Evolutionary conservation across 1,139 yeast genomes (phyloP), one percentile per base, ranked within the genome.

Genomic region (Saccharomyces hybrid): DNA sequence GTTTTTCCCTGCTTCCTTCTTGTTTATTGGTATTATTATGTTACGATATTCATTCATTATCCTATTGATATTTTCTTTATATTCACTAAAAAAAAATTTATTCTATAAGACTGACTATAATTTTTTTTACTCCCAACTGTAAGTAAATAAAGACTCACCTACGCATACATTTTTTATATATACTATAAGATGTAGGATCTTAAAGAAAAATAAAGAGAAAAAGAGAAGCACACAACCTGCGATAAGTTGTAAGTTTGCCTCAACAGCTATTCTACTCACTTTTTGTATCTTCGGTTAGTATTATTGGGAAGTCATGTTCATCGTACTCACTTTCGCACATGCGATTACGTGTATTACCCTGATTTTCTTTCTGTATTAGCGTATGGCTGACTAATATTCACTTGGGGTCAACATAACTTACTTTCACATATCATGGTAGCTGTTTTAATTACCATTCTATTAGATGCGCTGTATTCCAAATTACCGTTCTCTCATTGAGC

Each of bases 91-190:
- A 38, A 32, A 38, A 38, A 38, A 38, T 38, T 38, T 38, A 38
- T 38, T 38, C 44, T 38, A 16, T 38, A 38, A 50, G 44, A 38
- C 44, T 38, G 44, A 38, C 44, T 38, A 38, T 16, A 32, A 38
- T 16, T 38, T 38, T 38, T 34, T 38, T 38, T 38, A 38, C 44
- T 38, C 44, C 44, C 13, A 38, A 38, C 44, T 38, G 25, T 38
- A 38, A 38, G 44, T 38, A 38, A 38, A 38, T 38, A 16, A 16
- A 38, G 25, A 38, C 44, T 38, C 44, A 38, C 44, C 16, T 25
- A 38, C 44, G 25, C 44, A 38, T 38, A 38, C 25, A 38, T 38
- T 14, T 31, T 16, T 9, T 16, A 16, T 34, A 34, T 34, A 34
- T 34, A 34, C 5, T 38, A 38, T 8, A 16, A 38, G 25, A 38